Evolutionary conservation across 2,329 filamentous ascomycete species (phyloP).

Genomic region (Periconia sp.): DNA sequence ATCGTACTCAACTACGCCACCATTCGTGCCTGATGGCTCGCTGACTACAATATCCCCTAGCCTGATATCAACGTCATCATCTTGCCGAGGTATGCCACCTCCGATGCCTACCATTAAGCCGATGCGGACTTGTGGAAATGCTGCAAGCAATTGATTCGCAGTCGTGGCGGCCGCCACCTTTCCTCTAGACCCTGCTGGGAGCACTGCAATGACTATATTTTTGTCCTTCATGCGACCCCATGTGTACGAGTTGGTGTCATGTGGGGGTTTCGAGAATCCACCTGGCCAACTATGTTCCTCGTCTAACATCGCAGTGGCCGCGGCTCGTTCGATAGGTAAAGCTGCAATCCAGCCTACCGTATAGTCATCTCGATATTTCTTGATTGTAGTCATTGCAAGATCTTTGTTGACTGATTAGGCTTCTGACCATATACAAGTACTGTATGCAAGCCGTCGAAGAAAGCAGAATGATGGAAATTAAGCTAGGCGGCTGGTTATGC

Average conservation of each 20-base stretch:
- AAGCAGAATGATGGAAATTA: too few relatives aligned
- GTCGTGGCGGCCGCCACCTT: not conserved
- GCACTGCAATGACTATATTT: not conserved
- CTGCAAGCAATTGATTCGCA: not conserved
- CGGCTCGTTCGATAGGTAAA: not conserved
- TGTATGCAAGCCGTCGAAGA: too few relatives aligned
- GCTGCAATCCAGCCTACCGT: not conserved
- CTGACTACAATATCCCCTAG: constrained; percentile 4
- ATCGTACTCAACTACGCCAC: constrained; percentile 9
- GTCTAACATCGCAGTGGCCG: not conserved
- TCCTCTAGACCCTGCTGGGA: not conserved
- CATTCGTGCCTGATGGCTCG: not conserved
- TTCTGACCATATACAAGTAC: too few relatives aligned
- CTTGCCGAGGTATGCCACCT: constrained; percentile 17
- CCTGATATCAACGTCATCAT: not conserved
- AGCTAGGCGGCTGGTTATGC: too few relatives aligned
- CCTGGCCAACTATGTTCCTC: not conserved
- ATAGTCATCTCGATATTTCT: not conserved
- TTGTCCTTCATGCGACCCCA: not conserved
- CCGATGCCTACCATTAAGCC: constrained; percentile 1
- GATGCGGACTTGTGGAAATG: not conserved
- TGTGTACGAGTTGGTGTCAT: not conserved
- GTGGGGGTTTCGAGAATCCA: not conserved
- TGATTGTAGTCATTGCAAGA: not conserved
- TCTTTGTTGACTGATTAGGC: not conserved